Conservation (phyloP, 768 basidiomycete species). For the Lepiota brunneoincarnata region DNA sequence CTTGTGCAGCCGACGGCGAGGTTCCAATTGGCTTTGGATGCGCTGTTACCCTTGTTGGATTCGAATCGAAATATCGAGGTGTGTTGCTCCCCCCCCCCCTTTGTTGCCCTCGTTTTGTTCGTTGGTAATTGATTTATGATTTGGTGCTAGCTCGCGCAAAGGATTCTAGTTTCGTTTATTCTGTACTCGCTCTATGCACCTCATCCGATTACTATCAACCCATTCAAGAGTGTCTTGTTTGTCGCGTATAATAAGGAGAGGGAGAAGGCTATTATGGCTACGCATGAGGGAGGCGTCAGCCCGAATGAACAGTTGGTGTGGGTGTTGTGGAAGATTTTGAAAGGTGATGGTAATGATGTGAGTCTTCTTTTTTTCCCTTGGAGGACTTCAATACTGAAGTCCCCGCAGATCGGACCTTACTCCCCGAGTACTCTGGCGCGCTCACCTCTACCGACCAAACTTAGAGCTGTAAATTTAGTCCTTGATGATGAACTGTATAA, state of each 20-base stretch:
- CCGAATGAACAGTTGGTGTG: conserved; percentile 79
- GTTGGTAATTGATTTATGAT: conserved; percentile 8
- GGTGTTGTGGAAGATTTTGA: conserved; percentile 86
- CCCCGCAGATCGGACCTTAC: conserved; percentile 74
- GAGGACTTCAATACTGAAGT: conserved; percentile 3
- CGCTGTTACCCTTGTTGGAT: conserved; percentile 71
- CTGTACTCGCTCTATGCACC: conserved; percentile 79
- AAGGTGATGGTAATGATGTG: conserved; percentile 81
- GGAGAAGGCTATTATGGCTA: conserved; percentile 51
- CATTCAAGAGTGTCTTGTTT: conserved; percentile 73
- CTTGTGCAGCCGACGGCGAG: conserved; percentile 73
- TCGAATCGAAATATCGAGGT: conserved; percentile 53
- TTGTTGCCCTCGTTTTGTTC: conserved; percentile 2
- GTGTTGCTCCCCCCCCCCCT: conserved; percentile 19
- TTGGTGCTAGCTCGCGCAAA: conserved; percentile 54
- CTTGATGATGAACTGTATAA: conserved; percentile 63
- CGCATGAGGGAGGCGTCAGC: conserved; percentile 46
- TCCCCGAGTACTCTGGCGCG: conserved; percentile 71
- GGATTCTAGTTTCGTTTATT: conserved; percentile 78
- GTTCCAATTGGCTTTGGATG: conserved; percentile 83
- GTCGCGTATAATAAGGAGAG: conserved; percentile 68
- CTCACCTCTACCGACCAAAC: conserved; percentile 73
- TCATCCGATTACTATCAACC: conserved; percentile 76
- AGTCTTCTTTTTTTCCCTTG: conserved; percentile 22
- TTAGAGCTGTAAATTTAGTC: conserved; percentile 68